Base-by-base conservation (phyloP, 495 filamentous ascomycete species). In the Parachaetomium inaequale region DNA sequence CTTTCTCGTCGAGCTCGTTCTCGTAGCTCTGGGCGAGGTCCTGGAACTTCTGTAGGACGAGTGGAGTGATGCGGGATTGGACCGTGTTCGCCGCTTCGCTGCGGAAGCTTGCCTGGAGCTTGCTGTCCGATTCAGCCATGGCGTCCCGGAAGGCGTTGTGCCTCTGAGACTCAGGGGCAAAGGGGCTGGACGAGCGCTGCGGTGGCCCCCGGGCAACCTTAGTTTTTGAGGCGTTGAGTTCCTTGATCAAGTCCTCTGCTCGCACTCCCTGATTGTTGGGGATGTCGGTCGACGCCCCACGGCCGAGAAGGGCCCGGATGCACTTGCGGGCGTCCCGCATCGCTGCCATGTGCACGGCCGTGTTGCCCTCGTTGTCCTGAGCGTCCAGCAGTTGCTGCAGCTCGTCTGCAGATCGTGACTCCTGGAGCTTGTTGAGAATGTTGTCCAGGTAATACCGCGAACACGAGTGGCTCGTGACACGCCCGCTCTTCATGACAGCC, bases 391-490 rank as follows among this genome's bases (percentile, higher is more conserved):
- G 80, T 7, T 77, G 71, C 51, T 88, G 86, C 21, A 96, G 81
- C 51, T 90, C 86, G 58, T 87, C 83, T 19, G 83, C 81, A 11
- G 84, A 79, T 55, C 83, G 82, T 1, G 83, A 80, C 64, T 92
- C 87, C 58, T 83, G 81, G 26, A 98, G 78, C 73, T 87, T 93
- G 72, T 93, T 89, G 31, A 97, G 80, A n/a, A 97, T 82, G 56
- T 88, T 85, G 68, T 97, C 93, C 34, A 96, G 84, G 71, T 98
- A 98, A 69, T 98, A 97, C 17, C 89, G 84, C 21, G 91, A 90
- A 65, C 87, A 92, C 28, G 88, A 86, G 70, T 88, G 88, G 70
- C 92, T 96, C 43, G 85, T 86, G 2, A 78, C 70, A 36, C 87
- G 85, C 59, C 85, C 88, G 54, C 82, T 82, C 36, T 92, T 96